Evolutionary conservation across 495 filamentous ascomycete genomes (phyloP), one percentile per base, ranked within the genome.

Genomic region (Podospora conica): DNA sequence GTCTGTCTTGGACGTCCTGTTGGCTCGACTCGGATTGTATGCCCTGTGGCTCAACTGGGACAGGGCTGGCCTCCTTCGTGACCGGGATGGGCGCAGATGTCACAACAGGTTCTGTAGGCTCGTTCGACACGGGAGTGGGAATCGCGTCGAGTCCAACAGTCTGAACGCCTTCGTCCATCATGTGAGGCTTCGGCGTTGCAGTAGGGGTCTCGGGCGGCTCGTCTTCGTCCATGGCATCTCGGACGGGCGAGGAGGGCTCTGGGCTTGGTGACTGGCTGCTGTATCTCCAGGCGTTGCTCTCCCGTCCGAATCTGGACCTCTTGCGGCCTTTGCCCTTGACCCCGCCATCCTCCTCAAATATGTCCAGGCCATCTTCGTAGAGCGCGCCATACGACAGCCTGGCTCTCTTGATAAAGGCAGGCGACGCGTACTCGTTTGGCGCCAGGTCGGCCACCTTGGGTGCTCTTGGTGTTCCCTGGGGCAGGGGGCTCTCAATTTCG

Each of bases 321-420:
- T 96, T 96, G 31, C 83, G 86, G 28, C 88, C 86, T 63, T 83
- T 88, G 10, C 84, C 86, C 20, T 81, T 84, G 23, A 86, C 78
- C 0, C 86, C 87, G 72, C 88, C 90, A 65, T 89, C 88, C 31
- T 92, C 87, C 8, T 79, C 81, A 62, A 96, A 93, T 18, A 90
- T 87, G 68, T 91, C 86, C 65, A 85, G 84, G 12, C 77, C 78
- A 10, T 83, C 81, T 66, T 87, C 83, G 22, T 86, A 81, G 0
- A 88, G 74, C 1, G 83, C 81, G 0, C 85, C 85, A 64, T 85
- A 86, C 1, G 87, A 90, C 6, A 85, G 74, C 55, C 88, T 82
- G 20, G 82, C 78, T 24, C 87, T 80, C 68, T 87, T 91, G 21
- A 91, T 69, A 67, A 96, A 95, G 9, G 90, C 90, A 6, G 92